phyloP scores from a whole-genome alignment of 2,329 filamentous ascomycete species.

The Fusarium sp. region DNA sequence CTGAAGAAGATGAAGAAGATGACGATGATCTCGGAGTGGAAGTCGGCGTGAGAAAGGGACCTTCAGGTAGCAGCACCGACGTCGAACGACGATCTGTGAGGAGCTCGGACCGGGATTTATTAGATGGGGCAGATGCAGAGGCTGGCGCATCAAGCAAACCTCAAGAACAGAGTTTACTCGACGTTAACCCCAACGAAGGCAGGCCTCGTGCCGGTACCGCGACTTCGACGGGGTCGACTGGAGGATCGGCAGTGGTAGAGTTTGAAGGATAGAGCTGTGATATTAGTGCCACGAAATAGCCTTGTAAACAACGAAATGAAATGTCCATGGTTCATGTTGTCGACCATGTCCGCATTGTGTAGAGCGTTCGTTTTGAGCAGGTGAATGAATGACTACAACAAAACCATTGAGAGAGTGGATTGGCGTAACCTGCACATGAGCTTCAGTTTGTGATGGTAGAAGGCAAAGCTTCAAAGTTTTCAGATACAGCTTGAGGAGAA shows the following conservation, averaged over 20 bases:
- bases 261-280: conserved; percentile 49
- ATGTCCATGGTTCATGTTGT: conserved; percentile 15
- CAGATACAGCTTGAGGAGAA: not conserved
- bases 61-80: conserved; percentile 57
- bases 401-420: conserved; percentile 9
- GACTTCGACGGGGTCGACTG: conserved; percentile 43
- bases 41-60: conserved; percentile 51
- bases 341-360: conserved; percentile 16
- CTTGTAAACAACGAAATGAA: conserved; percentile 28
- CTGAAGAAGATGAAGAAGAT: conserved; percentile 78
- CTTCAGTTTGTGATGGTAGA: conserved; percentile 1
- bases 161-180: conserved; percentile 48
- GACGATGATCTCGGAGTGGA: conserved; percentile 62
- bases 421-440: conserved; percentile 16
- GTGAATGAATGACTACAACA: conserved; percentile 9
- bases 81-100: conserved; percentile 70
- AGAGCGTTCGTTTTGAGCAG: not conserved
- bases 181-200: conserved; percentile 43
- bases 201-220: conserved; percentile 41
- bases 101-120: conserved; percentile 73
- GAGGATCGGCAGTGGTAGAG: conserved; percentile 52
- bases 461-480: not conserved
- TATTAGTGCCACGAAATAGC: not conserved
- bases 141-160: conserved; percentile 59
- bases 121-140: conserved; percentile 78